Evolutionary conservation across 2,329 filamentous ascomycete species (phyloP).

Genomic region (Zymoseptoria tritici): DNA sequence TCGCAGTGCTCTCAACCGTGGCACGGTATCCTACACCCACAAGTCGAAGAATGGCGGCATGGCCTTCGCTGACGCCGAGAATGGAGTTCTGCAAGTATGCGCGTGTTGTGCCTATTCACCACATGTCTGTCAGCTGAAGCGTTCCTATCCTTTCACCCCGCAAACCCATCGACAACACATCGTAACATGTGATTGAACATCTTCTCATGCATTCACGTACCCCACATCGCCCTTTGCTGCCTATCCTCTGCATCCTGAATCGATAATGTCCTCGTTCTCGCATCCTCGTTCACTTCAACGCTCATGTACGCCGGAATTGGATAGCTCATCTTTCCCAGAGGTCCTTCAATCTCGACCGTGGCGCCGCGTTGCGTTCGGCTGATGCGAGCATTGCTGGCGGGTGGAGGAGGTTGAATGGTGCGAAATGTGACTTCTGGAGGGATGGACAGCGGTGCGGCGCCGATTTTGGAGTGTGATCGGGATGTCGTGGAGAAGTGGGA

Average conservation of each 20-base stretch:
- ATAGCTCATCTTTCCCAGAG: conserved; percentile 70
- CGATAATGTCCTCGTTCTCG: conserved; percentile 58
- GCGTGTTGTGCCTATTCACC: conserved; percentile 67
- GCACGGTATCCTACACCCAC: conserved; percentile 95
- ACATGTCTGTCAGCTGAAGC: neutral
- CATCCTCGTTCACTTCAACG: conserved; percentile 58
- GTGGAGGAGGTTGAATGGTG: conserved; percentile 55
- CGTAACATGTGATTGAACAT: neutral
- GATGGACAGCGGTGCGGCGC: conserved; percentile 68
- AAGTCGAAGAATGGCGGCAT: conserved; percentile 84
- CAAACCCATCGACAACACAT: neutral
- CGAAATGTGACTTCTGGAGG: conserved; percentile 75
- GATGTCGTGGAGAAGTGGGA: conserved; percentile 66
- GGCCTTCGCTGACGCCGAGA: conserved; percentile 89
- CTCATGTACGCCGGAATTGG: conserved; percentile 72
- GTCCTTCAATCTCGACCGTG: conserved; percentile 70
- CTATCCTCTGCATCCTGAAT: conserved; percentile 62
- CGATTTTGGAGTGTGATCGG: conserved; percentile 69
- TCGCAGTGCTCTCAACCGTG: conserved; percentile 68
- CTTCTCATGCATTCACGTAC: conserved; percentile 44
- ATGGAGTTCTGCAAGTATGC: conserved; percentile 87
- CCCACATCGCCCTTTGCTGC: conserved; percentile 93
- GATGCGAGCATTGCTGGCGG: conserved; percentile 48
- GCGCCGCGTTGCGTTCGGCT: conserved; percentile 56
- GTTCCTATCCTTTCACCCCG: conserved; percentile 1